Base-by-base conservation (phyloP, 179 eudicot genomes). In the Beta lomatogona region DNA sequence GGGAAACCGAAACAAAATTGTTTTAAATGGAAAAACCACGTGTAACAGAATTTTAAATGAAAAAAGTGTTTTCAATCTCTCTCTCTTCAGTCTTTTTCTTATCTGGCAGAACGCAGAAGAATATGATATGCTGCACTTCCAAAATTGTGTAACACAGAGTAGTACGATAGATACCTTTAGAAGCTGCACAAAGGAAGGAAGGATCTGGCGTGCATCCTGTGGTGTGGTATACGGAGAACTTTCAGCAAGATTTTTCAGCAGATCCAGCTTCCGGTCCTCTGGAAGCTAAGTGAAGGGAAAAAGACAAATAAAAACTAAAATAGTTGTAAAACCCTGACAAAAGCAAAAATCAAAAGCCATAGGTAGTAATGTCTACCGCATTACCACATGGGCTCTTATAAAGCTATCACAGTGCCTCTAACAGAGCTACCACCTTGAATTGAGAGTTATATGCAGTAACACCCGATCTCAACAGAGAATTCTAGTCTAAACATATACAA, bases 231-330 rank as follows among this genome's bases (percentile, higher is more conserved):
- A 91, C 65, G 99, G 92, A 25, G 99, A 92, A 78, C 97, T 86
- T 85, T 95, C 99, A 59, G 99, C 99, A 75, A 95, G 93, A 89
- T 91, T 90, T 86, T 95, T 95, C 63, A 95, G 95, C 83, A 95
- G 85, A 85, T 92, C 99, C 73, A 91, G 88, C 88, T 90, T 92
- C 69, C 95, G 97, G 77, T 90, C 94, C 87, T 94, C 97, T 28
- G 98, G 98, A 80, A 95, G 93, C 99, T 95, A 93, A 64, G 65
- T 75, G 57, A 57, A 80, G 71, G 60, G 53, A 45, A n/a, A 10
- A 52, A 58, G 0, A 45, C 28, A 3, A 16, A 76, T 14, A 67
- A 52, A 58, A 69, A 60, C 45, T 36, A 57, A 48, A 60, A 18
- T 48, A 52, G 25, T 6, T 14, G 45, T 46, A 45, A 50, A 71